Evolutionary conservation across 2,329 filamentous ascomycete species (phyloP).

Genomic region (Diaporthe sp.): DNA sequence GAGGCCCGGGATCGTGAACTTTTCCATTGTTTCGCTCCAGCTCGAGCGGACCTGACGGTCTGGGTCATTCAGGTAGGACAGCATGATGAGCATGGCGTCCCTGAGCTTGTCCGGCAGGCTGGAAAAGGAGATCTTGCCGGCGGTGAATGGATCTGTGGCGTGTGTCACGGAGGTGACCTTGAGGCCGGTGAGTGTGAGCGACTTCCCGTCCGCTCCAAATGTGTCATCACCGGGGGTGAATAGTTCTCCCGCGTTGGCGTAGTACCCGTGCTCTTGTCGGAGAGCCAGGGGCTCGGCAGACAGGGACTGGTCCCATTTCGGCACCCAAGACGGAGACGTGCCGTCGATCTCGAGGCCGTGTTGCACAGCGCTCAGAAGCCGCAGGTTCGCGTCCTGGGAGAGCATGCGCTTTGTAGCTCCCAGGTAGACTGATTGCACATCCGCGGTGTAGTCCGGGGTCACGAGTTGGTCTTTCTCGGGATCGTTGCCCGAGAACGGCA

Average conservation of each 20-base stretch:
- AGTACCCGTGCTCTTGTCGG: conserved; percentile 33
- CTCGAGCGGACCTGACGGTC: conserved; percentile 31
- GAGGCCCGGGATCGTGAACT: conserved; percentile 20
- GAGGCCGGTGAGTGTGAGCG: conserved; percentile 6
- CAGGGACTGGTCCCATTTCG: conserved; percentile 31
- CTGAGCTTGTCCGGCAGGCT: conserved; percentile 5
- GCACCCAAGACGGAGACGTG: conserved; percentile 35
- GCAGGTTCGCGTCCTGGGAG: conserved; percentile 32
- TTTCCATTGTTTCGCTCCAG: conserved; percentile 33
- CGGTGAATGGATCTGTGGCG: conserved; percentile 14
- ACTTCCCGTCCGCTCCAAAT: neutral
- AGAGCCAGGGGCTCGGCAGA: conserved; percentile 32
- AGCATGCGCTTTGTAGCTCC: conserved; percentile 17
- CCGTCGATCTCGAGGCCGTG: conserved; percentile 30
- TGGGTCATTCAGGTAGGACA: conserved; percentile 32
- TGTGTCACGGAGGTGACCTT: conserved; percentile 1
- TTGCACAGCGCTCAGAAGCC: conserved; percentile 34
- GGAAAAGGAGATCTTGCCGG: conserved; percentile 10
- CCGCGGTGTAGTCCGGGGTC: conserved; percentile 29
- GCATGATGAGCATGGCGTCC: conserved; percentile 24
- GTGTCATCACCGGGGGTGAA: conserved; percentile 5
- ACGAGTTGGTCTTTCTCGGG: conserved; percentile 15
- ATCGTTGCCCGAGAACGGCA: conserved; percentile 31
- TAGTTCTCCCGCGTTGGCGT: conserved; percentile 35
- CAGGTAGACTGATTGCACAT: conserved; percentile 5